Evolutionary conservation across 2,329 filamentous ascomycete species (phyloP), one percentile per base, ranked within the genome.

Genomic region (Aspergillus sojae): DNA sequence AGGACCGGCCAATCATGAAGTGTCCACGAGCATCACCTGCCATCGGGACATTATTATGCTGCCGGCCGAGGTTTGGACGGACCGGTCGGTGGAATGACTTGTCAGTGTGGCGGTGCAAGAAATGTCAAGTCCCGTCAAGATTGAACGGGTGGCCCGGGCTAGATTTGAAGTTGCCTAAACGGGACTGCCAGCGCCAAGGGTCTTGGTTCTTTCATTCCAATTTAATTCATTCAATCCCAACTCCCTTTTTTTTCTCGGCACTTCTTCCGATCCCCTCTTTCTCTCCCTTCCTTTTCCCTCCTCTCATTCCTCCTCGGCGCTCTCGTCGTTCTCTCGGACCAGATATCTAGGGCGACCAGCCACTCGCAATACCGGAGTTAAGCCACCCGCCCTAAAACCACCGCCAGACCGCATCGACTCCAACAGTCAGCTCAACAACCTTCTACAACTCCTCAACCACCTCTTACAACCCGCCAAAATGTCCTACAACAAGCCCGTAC

Each of bases 401-500:
- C 48, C 48, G 26, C 48, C 48, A 52, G 48, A 9, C 23, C 48
- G 14, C 48, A 52, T 32, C 26, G 5, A 52, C 14, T 50, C 46
- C 6, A n/a, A 11, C 5, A 9, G 5, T n/a, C 23, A 14, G 21
- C 19, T 48, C 14, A 7, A 48, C 23, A 26, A 9, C 45, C 1
- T 12, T 36, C 34, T 14, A 34, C 34, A 16, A 36, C 34, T 3
- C 12, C 45, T 48, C 45, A 32, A 52, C 48, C 48, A n/a, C 19
- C 48, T 52, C 19, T 21, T 14, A 41, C 19, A 56, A 50, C 39
- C 39, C 23, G 21, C 36, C 56, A 70, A 65, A 7, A 76, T 76
- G 74, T 75, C 74, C 39, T 74, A 74, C 63, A 71, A 70, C 62
- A 76, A 76, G 59, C 74, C 74, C 10, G 74, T 76, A 67, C 58